Base-by-base conservation (phyloP, 2,329 filamentous ascomycete species). In the Xylariaceae sp. region DNA sequence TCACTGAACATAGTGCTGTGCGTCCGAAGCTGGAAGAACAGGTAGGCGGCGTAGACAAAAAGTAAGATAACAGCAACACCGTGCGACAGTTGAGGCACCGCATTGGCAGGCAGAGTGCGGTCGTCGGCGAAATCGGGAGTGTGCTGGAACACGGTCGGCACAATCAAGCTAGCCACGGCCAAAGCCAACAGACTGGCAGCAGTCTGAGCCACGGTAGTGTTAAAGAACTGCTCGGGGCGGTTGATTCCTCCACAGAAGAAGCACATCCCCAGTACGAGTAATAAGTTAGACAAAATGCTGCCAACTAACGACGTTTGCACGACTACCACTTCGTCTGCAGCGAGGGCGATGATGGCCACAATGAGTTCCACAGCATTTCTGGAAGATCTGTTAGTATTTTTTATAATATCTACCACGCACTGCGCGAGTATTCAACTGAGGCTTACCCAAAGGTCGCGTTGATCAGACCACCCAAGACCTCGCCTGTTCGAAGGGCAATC, bases 261-360 rank as follows among this genome's bases (percentile, higher is more conserved):
- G 61, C 84, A 93, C 81, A 90, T 94, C 42, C 89, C 90, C 72
- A 95, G 71, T 38, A 95, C 88, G 12, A 95, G 78, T 3, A 95
- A 76, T 44, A 97, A 65, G 61, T 96, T 96, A 32, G 89, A 95
- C 17, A 96, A 72, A 62, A 96, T 95, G 63, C 85, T 90, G 42
- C 90, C 90, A 48, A 96, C 87, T 19, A 97, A 73, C 0, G 90
- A 96, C 0, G 90, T 95, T 64, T 96, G 89, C 6, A 96, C 89
- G 46, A 97, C 94, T 26, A 85, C 69, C 18, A 94, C 79, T 64
- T 95, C 79, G 38, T 76, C 63, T 45, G 94, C 77, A 19, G 77
- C 68, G 35, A 96, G 68, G 1, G 90, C 90, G 53, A 95, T 86
- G 52, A 96, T 80, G 18, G 87, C 86, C 34, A 96, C 87, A 47